Evolutionary conservation across 2,329 filamentous ascomycete genomes (phyloP).

Genomic region (Neurospora sp.): DNA sequence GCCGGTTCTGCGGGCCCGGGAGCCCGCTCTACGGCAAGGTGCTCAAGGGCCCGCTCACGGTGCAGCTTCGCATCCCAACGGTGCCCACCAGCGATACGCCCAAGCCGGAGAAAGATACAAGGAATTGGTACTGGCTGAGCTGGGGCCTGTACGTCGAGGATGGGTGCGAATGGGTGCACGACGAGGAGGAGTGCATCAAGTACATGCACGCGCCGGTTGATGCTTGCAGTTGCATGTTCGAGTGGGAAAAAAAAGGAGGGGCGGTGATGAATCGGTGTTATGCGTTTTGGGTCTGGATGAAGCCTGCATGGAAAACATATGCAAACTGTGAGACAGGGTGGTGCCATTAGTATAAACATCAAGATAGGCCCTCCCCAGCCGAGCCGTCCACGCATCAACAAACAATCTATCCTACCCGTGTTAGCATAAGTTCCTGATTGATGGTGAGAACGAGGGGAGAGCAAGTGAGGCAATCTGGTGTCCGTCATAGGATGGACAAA

Average conservation of each 20-base stretch:
- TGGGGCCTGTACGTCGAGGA: not conserved
- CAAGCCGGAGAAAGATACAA: not conserved
- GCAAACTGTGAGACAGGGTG: too few species aligned
- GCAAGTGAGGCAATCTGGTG: too few species aligned
- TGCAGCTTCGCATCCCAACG: not conserved
- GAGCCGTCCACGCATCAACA: too few species aligned
- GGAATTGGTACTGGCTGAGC: not conserved
- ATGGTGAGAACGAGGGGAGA: too few species aligned
- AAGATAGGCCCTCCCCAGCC: too few species aligned
- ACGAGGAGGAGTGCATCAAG: not conserved
- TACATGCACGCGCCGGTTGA: not conserved
- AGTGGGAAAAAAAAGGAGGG: not conserved
- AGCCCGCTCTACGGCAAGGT: not conserved
- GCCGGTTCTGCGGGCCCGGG: not conserved
- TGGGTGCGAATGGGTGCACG: not conserved
- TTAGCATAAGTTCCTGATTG: too few species aligned
- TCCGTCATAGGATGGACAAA: too few species aligned
- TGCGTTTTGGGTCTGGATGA: not conserved
- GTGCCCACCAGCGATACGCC: not conserved
- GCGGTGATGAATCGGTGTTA: not conserved
- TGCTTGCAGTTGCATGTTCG: not conserved
- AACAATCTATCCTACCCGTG: too few species aligned
- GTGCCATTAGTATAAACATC: too few species aligned
- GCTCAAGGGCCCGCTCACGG: not conserved
- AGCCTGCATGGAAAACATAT: too few species aligned